Evolutionary conservation across 768 basidiomycete genomes (phyloP), one percentile per base, ranked within the genome.

Genomic region (Mycena epipterygia): DNA sequence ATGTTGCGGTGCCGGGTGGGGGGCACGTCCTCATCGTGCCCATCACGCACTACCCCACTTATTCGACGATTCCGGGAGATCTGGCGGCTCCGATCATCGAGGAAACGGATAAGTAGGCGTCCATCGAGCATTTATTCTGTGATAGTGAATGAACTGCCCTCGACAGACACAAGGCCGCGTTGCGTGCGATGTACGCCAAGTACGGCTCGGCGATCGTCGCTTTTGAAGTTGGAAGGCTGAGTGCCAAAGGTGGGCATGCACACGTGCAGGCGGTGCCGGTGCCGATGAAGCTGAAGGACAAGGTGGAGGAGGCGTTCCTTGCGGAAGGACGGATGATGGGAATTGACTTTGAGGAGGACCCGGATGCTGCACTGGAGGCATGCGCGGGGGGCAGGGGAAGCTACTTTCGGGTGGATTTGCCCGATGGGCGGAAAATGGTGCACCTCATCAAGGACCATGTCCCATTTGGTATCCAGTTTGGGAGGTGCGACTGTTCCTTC

Each of bases 11-110:
- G 25, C 98, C 98, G 2, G 98, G 98, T 23, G 98, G 98, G 25
- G 98, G 98, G 0, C 98, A 99, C 78, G 92, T 97, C 41, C 88
- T 99, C 42, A 93, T 99, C 64, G 92, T 98, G 30, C 95, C 95
- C 17, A 95, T 99, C 76, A 90, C 94, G 0, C 98, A 99, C 80
- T 95, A 95, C 76, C 95, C 95, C 9, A 98, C 97, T 0, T 91
- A 93, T 60, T 87, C 89, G 27, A 89, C 94, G 9, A 92, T 99
- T 48, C 95, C 96, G 0, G 78, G 88, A 3, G 95, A 96, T 72
- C 87, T 97, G 44, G 87, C 91, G 0, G 83, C 84, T 9, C 90
- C 94, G 3, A 93, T 98, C 64, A 72, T 94, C 9, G 86, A 90
- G 32, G 98, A 99, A 81, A 92, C 95, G 5, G 89, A 92, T 74